phyloP scores from a whole-genome alignment of 306 rosid species.

The Sindora glabra region DNA sequence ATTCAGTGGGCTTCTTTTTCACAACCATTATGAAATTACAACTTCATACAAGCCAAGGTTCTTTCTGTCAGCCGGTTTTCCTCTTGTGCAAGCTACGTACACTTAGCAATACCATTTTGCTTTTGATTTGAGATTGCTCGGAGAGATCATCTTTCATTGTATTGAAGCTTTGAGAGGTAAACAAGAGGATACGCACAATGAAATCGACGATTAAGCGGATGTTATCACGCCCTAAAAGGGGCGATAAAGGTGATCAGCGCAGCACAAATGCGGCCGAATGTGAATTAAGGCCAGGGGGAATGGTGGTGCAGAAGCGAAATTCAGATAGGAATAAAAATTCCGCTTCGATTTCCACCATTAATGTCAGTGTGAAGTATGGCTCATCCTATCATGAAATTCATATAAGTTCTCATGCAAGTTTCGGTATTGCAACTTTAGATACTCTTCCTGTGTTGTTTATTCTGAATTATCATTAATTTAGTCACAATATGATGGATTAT shows the following conservation, averaged over 20 bases:
- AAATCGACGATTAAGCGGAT: not conserved
- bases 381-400: constrained; percentile 45
- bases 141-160: not conserved
- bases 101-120: constrained; percentile 2
- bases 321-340: constrained; percentile 22
- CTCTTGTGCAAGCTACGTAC: constrained; percentile 32
- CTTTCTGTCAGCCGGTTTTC: no score
- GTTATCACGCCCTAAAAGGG: constrained; percentile 20
- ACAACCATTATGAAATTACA: not conserved
- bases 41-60: constrained; percentile 24
- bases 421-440: constrained; percentile 36
- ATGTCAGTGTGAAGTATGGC: constrained; percentile 58
- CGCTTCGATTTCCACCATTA: constrained; percentile 31
- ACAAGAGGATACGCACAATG: no score
- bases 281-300: constrained; percentile 84
- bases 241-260: constrained; percentile 2
- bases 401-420: constrained; percentile 72
- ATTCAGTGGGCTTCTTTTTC: no score
- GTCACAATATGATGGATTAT: not conserved
- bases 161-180: constrained; percentile 9
- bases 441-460: not conserved
- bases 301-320: constrained; percentile 75
- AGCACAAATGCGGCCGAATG: constrained; percentile 19
- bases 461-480: not conserved
- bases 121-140: not conserved